These are phyloP conservation scores for Tagetes patula DNA, from an alignment of 129 eudicot genomes.

Conservation along the genomic window DNA sequence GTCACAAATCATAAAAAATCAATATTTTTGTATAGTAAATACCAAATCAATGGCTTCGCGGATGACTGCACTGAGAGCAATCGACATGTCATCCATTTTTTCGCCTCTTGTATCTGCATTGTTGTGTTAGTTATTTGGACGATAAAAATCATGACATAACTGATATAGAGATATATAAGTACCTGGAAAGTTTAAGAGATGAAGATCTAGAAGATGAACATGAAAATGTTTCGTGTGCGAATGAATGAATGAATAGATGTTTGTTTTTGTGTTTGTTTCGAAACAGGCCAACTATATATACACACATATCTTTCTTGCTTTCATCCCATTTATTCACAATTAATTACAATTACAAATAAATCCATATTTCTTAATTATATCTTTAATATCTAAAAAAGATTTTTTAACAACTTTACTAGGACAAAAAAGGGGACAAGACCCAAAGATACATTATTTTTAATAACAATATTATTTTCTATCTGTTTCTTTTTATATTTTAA, in stretches of 20 bases:
- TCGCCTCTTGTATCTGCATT: conserved; percentile 32
- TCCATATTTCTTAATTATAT: background rate
- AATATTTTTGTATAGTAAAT: background rate
- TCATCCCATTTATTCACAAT: conserved; percentile 30
- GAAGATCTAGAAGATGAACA: conserved; percentile 13
- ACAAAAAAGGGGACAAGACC: background rate
- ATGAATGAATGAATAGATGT: conserved; percentile 19
- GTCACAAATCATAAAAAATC: background rate
- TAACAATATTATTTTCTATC: too few relatives aligned
- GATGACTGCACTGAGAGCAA: conserved; percentile 48
- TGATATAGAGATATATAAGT: background rate
- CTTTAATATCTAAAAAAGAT: background rate
- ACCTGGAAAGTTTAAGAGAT: conserved; percentile 30
- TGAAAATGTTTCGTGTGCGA: background rate
- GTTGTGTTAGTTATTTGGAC: background rate
- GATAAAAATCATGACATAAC: background rate
- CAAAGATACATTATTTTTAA: too few relatives aligned
- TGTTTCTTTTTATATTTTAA: too few relatives aligned
- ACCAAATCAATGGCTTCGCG: conserved; percentile 85
- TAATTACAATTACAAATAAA: background rate
- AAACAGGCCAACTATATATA: conserved; percentile 38
- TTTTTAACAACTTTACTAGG: background rate
- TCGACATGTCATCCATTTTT: conserved; percentile 49
- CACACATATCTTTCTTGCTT: conserved; percentile 34
- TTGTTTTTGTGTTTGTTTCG: conserved; percentile 32